Evolutionary conservation across 305 asterid genomes (phyloP), one percentile per base, ranked within the genome.

Genomic region (Salvia sclarea): DNA sequence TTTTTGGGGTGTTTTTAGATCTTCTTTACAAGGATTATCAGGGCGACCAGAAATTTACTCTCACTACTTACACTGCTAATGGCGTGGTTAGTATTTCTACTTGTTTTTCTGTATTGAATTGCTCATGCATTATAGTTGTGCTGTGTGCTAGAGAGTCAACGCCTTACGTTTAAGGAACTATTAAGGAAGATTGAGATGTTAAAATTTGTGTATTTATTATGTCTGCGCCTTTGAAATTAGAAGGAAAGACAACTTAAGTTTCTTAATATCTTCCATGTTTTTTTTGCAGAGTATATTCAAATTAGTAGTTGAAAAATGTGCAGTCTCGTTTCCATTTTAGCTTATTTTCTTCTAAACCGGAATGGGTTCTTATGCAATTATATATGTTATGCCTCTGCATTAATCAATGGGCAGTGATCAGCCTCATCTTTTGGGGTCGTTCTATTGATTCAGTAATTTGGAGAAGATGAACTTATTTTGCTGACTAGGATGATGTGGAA

Each of bases 21-120:
- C 91, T 85, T 81, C 82, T 85, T 11, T 85, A 77, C 85, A 81
- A 35, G 75, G 91, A 85, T 78, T 85, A 83, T 66, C 84, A 79
- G 71, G 75, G 81, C 45, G 91, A 85, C 73, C 84, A 85, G 69
- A 85, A 83, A 80, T 79, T 85, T 71, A 81, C 91, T 9, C 83
- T 85, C 72, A 83, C 88, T 57, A 85, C 87, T 35, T 76, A 28
- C 76, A 77, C 88, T 63, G 76, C 85, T 30, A 70, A 79, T 76
- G 91, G 88, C 28, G 77, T 85, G 82, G 91, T 85, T 20, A 70
- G 89, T 78, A 2, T 61, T 37, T 61, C 11, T 50, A 6, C 60
- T 20, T 66, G 2, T 56, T 14, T 30, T 67, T 17, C 48, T 40
- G n/a, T 44, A 3, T 30, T 7, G 38, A 44, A 1, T 24, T 24